Evolutionary conservation across 192 early-diverging fungal species (phyloP).

Genomic region (Backusella circina): DNA sequence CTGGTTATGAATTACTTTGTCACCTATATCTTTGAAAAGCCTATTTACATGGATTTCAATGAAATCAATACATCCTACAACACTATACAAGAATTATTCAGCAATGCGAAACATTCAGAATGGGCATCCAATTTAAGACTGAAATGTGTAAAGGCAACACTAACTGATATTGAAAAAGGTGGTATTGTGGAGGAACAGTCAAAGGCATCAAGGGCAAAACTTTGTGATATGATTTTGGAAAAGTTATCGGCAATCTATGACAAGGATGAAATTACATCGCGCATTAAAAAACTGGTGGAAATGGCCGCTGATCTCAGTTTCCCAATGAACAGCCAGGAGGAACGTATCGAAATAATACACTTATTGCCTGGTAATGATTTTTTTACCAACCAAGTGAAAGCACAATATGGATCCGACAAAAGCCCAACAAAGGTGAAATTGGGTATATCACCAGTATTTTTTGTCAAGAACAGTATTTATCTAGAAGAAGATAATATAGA

Average conservation of each 20-base stretch:
- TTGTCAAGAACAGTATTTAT: not conserved
- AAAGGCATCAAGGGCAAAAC: not conserved
- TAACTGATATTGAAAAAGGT: not conserved
- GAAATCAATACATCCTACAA: not conserved
- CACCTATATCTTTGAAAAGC: not conserved
- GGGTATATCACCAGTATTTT: slow-evolving; percentile 1
- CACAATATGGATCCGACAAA: not conserved
- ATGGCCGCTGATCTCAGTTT: slow-evolving; percentile 6
- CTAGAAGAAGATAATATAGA: not conserved
- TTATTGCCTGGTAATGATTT: not conserved
- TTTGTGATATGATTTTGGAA: not conserved
- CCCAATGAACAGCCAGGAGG: not conserved
- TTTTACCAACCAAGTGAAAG: not conserved
- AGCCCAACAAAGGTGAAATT: not conserved
- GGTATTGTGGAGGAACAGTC: not conserved
- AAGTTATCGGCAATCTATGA: not conserved
- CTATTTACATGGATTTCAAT: not conserved
- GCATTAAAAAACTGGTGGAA: not conserved
- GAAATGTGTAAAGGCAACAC: not conserved
- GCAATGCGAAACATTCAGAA: not conserved
- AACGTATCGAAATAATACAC: not conserved
- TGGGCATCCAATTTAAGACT: not conserved
- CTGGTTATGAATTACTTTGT: not conserved
- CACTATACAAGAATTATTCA: not conserved
- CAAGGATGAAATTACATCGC: not conserved